Base-by-base conservation (phyloP, 2,329 filamentous ascomycete genomes). In the Monosporascus sp. region DNA sequence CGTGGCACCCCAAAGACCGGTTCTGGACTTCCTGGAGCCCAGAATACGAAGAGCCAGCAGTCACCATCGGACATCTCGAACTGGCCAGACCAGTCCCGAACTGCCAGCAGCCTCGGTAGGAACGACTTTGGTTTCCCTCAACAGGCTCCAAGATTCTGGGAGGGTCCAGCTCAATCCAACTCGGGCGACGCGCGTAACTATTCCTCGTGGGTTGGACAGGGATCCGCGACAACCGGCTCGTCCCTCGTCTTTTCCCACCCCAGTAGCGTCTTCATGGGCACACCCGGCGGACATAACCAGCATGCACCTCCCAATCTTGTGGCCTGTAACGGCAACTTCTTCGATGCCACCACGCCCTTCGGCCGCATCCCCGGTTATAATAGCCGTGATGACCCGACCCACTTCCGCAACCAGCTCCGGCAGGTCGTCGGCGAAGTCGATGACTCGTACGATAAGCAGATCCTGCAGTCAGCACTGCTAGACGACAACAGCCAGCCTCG, bases 181-280 rank as follows among this genome's bases (percentile, higher is more conserved):
- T 44, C 47, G 55, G 8, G 54, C 45, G 14, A 37, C 51, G 17
- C 52, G 47, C 57, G 63, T 46, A 56, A 61, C 25, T 48, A 50
- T 50, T 59, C 59, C n/a, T 53, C 62, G 49, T 62, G 58, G 55
- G 37, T 50, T 9, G 37, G 48, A 48, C 53, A 60, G 37, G 54
- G 54, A 25, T 49, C 48, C 48, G 47, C 54, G 41, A 56, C 52
- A 43, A 54, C 45, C 56, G 57, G 55, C 52, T 72, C 73, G 1
- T 62, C 64, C 5, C 55, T 64, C 15, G 62, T 57, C 7, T 81
- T 81, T 57, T 77, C 78, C 15, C 70, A 79, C 52, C 67, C 71
- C 1, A 81, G 78, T 62, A 80, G 77, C 57, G 59, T 82, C 22
- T 79, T 77, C 53, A 73, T 72, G 41, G 74, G 78, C 36, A 78